phyloP scores from a whole-genome alignment of 495 filamentous ascomycete species.

The Tetracladium setigerum region DNA sequence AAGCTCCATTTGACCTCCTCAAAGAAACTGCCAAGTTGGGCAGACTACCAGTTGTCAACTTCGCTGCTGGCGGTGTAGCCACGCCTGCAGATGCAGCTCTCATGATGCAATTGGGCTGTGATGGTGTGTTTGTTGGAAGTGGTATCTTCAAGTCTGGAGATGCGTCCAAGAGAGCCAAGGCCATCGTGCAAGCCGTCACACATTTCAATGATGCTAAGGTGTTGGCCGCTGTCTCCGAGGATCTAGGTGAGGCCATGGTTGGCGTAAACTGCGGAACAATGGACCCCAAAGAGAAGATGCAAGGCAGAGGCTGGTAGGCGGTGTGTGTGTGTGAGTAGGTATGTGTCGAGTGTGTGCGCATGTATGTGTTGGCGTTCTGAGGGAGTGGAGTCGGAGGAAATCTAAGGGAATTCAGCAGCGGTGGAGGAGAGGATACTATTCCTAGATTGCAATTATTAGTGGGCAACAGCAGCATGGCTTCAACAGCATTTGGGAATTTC shows the following conservation, averaged over 20 bases:
- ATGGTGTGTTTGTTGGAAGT: slow-evolving; percentile 93
- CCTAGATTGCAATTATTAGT: too few relatives aligned
- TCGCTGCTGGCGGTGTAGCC: slow-evolving; percentile 93
- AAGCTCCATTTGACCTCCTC: slow-evolving; percentile 65
- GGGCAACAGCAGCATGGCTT: too few relatives aligned
- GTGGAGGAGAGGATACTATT: too few relatives aligned
- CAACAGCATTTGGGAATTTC: too few relatives aligned
- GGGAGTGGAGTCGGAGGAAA: too few relatives aligned
- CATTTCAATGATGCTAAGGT: slow-evolving; percentile 83
- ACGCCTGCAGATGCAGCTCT: slow-evolving; percentile 95
- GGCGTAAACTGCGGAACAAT: slow-evolving; percentile 77
- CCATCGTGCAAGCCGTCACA: slow-evolving; percentile 91
- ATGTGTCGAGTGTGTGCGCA: too few relatives aligned
- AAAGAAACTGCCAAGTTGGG: slow-evolving; percentile 81
- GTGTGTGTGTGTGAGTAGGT: too few relatives aligned
- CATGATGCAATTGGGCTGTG: slow-evolving; percentile 99
- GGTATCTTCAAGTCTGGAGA: slow-evolving; percentile 97
- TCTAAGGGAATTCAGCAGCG: too few relatives aligned
- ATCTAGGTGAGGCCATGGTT: slow-evolving; percentile 92
- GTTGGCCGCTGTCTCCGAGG: slow-evolving; percentile 77
- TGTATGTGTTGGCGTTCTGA: too few relatives aligned
- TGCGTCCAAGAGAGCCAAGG: slow-evolving; percentile 76
- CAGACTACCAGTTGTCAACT: slow-evolving; percentile 93
- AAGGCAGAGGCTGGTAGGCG: slow-evolving; percentile 75
- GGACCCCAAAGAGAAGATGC: slow-evolving; percentile 70